Conservation (phyloP, 345 rosid species). For the Rhodomyrtus tomentosa region DNA sequence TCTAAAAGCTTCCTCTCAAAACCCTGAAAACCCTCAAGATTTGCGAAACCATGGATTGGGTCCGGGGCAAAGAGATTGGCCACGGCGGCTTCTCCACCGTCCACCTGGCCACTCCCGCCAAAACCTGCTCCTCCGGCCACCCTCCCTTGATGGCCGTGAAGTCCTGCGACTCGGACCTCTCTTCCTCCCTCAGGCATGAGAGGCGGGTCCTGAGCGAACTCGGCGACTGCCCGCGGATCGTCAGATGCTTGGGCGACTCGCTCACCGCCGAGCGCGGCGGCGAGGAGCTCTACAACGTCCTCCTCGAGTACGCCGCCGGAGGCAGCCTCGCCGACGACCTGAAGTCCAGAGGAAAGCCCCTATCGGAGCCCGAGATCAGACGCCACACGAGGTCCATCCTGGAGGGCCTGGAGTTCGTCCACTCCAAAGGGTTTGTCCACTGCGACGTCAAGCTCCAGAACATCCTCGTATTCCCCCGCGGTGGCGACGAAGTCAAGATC, state of each 20-base stretch:
- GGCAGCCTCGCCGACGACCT: constrained; percentile 41
- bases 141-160: constrained; percentile 59
- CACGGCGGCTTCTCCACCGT: constrained; percentile 15
- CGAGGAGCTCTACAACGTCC: constrained; percentile 37
- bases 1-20: background rate
- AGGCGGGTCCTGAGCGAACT: constrained; percentile 24
- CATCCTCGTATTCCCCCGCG: constrained; percentile 31
- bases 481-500: constrained; percentile 21
- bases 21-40: background rate
- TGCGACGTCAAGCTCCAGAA: constrained; percentile 14
- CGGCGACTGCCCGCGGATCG: constrained; percentile 33
- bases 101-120: constrained; percentile 21
- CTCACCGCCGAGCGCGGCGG: constrained; percentile 25
- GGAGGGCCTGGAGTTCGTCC: constrained; percentile 43
- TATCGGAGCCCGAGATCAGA: constrained; percentile 44
- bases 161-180: constrained; percentile 26
- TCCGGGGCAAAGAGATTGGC: background rate
- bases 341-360: constrained; percentile 16
- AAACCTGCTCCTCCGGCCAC: background rate
- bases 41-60: background rate
- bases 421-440: constrained; percentile 58
- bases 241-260: constrained; percentile 43
- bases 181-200: constrained; percentile 44
- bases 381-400: constrained; percentile 39
- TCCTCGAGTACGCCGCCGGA: constrained; percentile 62